These are phyloP conservation scores for Uronychia setigera DNA, from an alignment of 73 alveolate species.

Conservation along the genomic window DNA sequence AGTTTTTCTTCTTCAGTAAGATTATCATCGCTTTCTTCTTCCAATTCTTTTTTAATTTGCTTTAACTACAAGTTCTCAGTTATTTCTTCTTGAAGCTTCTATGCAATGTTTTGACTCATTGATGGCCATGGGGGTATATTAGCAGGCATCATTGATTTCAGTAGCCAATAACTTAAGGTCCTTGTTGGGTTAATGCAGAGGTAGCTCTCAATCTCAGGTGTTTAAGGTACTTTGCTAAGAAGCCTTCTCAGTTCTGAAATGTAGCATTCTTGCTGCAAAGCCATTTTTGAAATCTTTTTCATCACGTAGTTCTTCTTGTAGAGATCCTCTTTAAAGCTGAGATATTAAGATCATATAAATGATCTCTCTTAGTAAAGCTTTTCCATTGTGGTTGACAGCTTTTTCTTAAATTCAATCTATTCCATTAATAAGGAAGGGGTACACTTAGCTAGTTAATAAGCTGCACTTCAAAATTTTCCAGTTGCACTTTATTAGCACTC, in stretches of 20 bases:
- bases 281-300: background rate
- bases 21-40: no score
- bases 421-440: background rate
- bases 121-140: background rate
- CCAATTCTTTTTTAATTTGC: no score
- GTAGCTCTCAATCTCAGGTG: background rate
- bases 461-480: background rate
- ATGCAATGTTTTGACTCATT: background rate
- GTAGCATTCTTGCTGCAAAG: background rate
- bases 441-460: background rate
- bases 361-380: background rate
- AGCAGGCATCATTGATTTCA: background rate
- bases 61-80: no score
- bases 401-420: background rate
- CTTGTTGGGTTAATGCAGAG: background rate
- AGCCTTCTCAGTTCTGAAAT: background rate
- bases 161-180: background rate
- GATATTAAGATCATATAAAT: background rate
- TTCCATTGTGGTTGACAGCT: background rate
- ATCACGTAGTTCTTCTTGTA: background rate
- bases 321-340: background rate
- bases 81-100: background rate
- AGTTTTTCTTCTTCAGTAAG: no score
- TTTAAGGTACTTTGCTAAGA: background rate
- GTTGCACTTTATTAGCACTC: background rate